Conservation (phyloP, 1,139 yeast genomes). For the Casaregolazyma suthepensis region DNA sequence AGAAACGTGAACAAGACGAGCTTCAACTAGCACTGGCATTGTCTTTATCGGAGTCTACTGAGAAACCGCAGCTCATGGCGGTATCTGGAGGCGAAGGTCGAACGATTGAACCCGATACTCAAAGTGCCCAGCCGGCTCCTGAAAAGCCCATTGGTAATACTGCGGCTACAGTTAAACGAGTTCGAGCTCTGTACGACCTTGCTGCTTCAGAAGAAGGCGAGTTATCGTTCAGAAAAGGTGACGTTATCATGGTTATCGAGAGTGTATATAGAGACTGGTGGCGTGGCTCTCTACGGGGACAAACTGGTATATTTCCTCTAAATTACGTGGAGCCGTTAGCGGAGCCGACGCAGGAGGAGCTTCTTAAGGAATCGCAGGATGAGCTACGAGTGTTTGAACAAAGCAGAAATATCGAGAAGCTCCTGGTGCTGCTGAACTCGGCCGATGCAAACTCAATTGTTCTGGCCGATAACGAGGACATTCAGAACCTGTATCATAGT, state of each 20-base stretch:
- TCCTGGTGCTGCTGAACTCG: conserved; percentile 53
- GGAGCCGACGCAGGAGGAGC: conserved; percentile 55
- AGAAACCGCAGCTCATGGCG: not conserved
- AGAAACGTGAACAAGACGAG: conserved; percentile 68
- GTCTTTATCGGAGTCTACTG: conserved; percentile 55
- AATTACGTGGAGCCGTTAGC: conserved; percentile 83
- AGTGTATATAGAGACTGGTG: conserved; percentile 94
- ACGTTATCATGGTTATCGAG: conserved; percentile 70
- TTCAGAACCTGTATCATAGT: conserved; percentile 56
- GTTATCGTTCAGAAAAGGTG: conserved; percentile 36
- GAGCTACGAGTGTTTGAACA: conserved; percentile 45
- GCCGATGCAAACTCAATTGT: conserved; percentile 30
- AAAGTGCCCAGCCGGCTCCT: conserved; percentile 5
- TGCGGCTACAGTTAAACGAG: conserved; percentile 51
- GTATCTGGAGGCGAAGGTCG: not conserved
- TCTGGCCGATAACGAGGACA: conserved; percentile 40
- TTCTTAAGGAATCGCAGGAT: conserved; percentile 37
- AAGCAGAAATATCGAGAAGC: conserved; percentile 54
- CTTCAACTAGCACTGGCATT: conserved; percentile 69
- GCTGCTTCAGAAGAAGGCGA: conserved; percentile 50
- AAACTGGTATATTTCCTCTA: conserved; percentile 85
- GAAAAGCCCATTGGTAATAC: conserved; percentile 22
- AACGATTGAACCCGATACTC: not conserved
- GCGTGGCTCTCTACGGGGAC: conserved; percentile 79
- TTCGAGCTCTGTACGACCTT: conserved; percentile 80